Percentiles rank a stretch among this genome's conserved stretches.
Evolutionary conservation across 495 filamentous ascomycete genomes (phyloP).

Genomic region (Lasiosphaeria hispida): DNA sequence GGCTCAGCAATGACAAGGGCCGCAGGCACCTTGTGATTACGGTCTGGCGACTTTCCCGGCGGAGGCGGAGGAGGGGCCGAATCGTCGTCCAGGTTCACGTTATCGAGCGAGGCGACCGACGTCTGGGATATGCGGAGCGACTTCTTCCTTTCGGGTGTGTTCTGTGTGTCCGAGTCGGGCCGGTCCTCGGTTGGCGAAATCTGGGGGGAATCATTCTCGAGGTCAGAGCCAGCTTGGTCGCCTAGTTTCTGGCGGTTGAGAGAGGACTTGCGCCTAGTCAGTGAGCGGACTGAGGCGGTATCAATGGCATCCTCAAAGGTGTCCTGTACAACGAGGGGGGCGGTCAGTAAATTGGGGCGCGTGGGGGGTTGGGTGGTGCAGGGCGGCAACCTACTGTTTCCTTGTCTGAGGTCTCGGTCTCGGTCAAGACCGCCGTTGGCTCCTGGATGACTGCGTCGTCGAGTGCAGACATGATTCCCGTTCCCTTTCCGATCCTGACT

Average conservation of each 20-base stretch:
- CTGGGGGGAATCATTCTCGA: constrained; percentile 33
- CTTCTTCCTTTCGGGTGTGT: constrained; percentile 31
- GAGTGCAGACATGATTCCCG: constrained; percentile 14
- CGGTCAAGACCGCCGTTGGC: not conserved
- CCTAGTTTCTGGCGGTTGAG: constrained; percentile 27
- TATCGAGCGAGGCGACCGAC: constrained; percentile 55
- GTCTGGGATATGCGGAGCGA: constrained; percentile 62
- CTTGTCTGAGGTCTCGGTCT: constrained; percentile 16
- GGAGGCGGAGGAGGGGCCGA: constrained; percentile 12
- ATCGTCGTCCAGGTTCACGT: constrained; percentile 65
- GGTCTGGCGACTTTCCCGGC: constrained; percentile 17
- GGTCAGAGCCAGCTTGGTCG: constrained; percentile 27
- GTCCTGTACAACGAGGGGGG: constrained; percentile 49
- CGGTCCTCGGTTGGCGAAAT: constrained; percentile 9
- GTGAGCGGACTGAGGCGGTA: constrained; percentile 45
- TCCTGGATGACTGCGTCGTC: constrained; percentile 7
- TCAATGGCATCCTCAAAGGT: constrained; percentile 77
- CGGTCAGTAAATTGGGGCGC: not conserved
- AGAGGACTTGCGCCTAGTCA: constrained; percentile 51
- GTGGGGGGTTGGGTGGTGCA: constrained; percentile 1
- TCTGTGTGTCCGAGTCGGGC: constrained; percentile 12
- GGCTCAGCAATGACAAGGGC: constrained; percentile 18
- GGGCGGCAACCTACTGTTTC: constrained; percentile 15
- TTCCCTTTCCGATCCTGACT: not conserved
- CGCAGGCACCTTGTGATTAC: constrained; percentile 14